These are phyloP conservation scores for Hypoxylon sp. DNA, from an alignment of 2,329 filamentous ascomycete species.

Conservation along the genomic window DNA sequence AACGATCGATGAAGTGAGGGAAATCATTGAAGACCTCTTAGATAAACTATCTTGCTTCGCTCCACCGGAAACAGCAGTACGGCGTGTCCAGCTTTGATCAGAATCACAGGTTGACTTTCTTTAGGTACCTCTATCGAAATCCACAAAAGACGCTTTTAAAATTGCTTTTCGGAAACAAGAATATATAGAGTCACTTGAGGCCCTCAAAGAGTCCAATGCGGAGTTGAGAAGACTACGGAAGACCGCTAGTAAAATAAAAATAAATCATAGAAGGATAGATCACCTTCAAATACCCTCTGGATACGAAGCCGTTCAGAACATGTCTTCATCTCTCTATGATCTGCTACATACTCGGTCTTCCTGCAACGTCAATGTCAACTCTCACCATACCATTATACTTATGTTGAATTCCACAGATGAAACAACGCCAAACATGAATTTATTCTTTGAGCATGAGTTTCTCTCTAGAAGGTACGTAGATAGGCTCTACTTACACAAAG, in stretches of 20 bases:
- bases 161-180: conserved; percentile 9
- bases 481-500: too few relatives aligned
- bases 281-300: conserved; percentile 4
- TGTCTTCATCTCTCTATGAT: conserved; percentile 10
- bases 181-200: conserved; percentile 4
- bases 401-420: conserved; percentile 9
- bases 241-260: not conserved
- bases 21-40: conserved; percentile 2
- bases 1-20: not conserved
- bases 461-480: not conserved
- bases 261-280: too few relatives aligned
- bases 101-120: not conserved
- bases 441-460: conserved; percentile 15
- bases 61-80: conserved; percentile 3
- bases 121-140: conserved; percentile 7
- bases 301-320: conserved; percentile 3
- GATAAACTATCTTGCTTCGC: not conserved
- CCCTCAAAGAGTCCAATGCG: conserved; percentile 3
- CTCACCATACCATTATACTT: conserved; percentile 5
- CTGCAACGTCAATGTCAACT: not conserved
- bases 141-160: not conserved
- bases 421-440: not conserved
- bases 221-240: conserved; percentile 13
- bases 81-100: not conserved
- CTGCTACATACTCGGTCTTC: not conserved